Evolutionary conservation across 352 stramenopile genomes (phyloP).

Genomic region (Globisporangium cederbergense): DNA sequence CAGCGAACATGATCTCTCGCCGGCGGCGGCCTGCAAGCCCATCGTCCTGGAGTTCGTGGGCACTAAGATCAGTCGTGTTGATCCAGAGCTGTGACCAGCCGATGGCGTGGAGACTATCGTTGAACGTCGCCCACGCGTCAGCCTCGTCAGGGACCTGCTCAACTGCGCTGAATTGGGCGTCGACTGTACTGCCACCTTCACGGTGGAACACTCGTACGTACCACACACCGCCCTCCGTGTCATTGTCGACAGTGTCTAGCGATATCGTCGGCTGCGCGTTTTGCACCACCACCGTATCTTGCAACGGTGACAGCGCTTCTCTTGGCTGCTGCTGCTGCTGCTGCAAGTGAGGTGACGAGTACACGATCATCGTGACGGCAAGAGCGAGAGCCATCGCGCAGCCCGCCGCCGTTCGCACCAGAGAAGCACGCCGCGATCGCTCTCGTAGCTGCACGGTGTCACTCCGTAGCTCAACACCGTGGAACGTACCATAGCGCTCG

Average conservation of each 20-base stretch:
- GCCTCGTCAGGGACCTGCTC: background rate
- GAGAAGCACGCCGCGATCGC: background rate
- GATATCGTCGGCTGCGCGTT: background rate
- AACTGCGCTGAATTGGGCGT: constrained; percentile 6
- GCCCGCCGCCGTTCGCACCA: background rate
- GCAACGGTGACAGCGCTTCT: background rate
- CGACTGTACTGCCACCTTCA: background rate
- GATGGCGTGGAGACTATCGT: constrained; percentile 42
- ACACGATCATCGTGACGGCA: constrained; percentile 10
- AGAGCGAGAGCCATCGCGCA: constrained; percentile 11
- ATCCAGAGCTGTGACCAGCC: constrained; percentile 62
- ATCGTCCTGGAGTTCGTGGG: constrained; percentile 20
- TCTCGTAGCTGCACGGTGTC: background rate
- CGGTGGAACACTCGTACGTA: constrained; percentile 14
- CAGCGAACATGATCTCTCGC: constrained; percentile 43
- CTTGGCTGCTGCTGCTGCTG: background rate
- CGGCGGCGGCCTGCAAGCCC: constrained; percentile 15
- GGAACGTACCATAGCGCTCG: constrained; percentile 11
- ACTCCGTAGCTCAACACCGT: background rate
- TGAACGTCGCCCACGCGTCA: constrained; percentile 44
- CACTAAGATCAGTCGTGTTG: constrained; percentile 25
- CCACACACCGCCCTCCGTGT: background rate
- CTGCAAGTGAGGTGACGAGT: background rate
- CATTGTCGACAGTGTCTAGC: background rate
- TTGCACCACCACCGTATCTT: background rate